These are phyloP conservation scores for Lippia alba DNA, from an alignment of 305 asterid genomes.

Conservation along the genomic window DNA sequence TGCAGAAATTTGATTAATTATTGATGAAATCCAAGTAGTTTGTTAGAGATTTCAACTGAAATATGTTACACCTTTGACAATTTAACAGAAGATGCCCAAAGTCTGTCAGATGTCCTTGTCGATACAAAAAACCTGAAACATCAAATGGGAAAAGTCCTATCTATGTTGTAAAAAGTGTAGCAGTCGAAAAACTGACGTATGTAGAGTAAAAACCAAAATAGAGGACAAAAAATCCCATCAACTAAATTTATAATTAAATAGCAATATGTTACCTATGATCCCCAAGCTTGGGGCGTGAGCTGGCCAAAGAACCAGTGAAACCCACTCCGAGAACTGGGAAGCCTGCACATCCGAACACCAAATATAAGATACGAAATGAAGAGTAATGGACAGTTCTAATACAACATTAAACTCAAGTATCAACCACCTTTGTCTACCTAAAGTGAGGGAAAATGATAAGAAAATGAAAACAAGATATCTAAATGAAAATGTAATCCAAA, in stretches of 20 bases:
- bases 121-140: conserved; percentile 77
- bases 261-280: conserved; percentile 70
- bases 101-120: conserved; percentile 77
- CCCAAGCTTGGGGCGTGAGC: conserved; percentile 77
- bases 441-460: not conserved
- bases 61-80: conserved; percentile 69
- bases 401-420: conserved; percentile 22
- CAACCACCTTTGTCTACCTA: not conserved
- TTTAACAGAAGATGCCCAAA: conserved; percentile 70
- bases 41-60: conserved; percentile 18
- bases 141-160: conserved; percentile 32
- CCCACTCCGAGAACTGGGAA: conserved; percentile 84
- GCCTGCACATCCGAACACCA: conserved; percentile 48
- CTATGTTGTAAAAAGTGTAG: conserved; percentile 11
- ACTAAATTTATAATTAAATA: conserved; percentile 9
- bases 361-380: conserved; percentile 22
- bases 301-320: conserved; percentile 83
- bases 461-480: not conserved
- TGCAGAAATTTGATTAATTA: conserved; percentile 24
- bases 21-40: conserved; percentile 16
- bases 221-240: conserved; percentile 6
- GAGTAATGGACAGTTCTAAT: conserved; percentile 16
- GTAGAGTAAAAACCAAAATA: conserved; percentile 8
- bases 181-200: not conserved
- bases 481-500: not conserved